These are phyloP conservation scores for Chlorophyllum brunneum DNA, from an alignment of 768 basidiomycete genomes.

Conservation along the genomic window DNA sequence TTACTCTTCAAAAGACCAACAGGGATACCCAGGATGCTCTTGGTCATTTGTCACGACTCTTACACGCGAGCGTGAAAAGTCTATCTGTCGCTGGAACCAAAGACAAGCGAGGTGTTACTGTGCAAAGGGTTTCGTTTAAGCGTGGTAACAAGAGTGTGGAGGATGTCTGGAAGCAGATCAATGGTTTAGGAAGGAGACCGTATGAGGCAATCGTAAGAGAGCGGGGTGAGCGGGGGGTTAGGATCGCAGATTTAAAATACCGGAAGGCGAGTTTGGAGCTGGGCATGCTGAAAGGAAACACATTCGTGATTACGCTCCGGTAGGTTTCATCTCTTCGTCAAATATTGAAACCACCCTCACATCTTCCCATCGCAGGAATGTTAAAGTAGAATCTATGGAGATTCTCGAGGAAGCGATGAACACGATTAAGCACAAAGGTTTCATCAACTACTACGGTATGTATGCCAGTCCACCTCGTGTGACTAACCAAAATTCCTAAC, in stretches of 20 bases:
- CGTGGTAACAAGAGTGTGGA: slow-evolving; percentile 75
- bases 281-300: slow-evolving; percentile 96
- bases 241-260: slow-evolving; percentile 87
- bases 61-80: slow-evolving; percentile 78
- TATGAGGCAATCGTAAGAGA: slow-evolving; percentile 55
- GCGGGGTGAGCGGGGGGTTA: slow-evolving; percentile 85
- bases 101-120: slow-evolving; percentile 96
- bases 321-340: slow-evolving; percentile 27
- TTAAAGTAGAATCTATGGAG: slow-evolving; percentile 71
- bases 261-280: slow-evolving; percentile 79
- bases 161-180: slow-evolving; percentile 81
- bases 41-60: slow-evolving; percentile 66
- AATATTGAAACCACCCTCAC: neutral
- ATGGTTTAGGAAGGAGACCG: slow-evolving; percentile 58
- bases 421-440: slow-evolving; percentile 78
- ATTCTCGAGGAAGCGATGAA: slow-evolving; percentile 72
- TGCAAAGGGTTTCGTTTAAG: slow-evolving; percentile 83
- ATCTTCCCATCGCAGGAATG: slow-evolving; percentile 54
- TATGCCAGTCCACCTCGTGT: neutral
- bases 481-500: slow-evolving; percentile 10
- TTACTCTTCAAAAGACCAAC: slow-evolving; percentile 96
- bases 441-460: slow-evolving; percentile 96
- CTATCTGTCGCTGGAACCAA: slow-evolving; percentile 93
- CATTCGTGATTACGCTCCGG: slow-evolving; percentile 93
- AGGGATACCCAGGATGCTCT: slow-evolving; percentile 96